A percentile compares a stretch with the other conserved stretches of the same genome.
Evolutionary conservation across 495 filamentous ascomycete genomes (phyloP).

Genomic region (Letharia columbiana): DNA sequence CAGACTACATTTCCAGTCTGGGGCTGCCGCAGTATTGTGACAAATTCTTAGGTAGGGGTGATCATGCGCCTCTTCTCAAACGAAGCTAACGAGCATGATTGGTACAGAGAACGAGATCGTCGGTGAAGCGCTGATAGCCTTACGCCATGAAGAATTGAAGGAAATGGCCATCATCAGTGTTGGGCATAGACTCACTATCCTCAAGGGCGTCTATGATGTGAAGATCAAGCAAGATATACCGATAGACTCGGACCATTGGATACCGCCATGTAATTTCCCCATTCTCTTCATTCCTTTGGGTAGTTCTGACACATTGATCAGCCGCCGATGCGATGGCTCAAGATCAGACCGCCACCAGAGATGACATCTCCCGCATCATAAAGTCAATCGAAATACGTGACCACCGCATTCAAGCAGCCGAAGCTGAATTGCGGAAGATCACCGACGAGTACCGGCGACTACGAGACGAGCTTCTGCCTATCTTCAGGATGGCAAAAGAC

Average conservation of each 20-base stretch:
- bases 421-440: constrained; percentile 70
- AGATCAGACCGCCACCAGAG: constrained; percentile 78
- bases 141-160: constrained; percentile 88
- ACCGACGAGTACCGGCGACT: constrained; percentile 77
- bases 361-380: constrained; percentile 83
- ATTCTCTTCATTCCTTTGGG: not conserved
- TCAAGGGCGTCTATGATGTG: constrained; percentile 90
- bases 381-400: constrained; percentile 79
- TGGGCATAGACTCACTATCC: constrained; percentile 85
- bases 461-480: constrained; percentile 82
- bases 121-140: constrained; percentile 79
- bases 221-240: constrained; percentile 88
- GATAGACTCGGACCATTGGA: constrained; percentile 86
- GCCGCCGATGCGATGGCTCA: constrained; percentile 82
- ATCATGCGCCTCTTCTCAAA: constrained; percentile 3
- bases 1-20: constrained; percentile 70
- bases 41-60: constrained; percentile 61
- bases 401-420: constrained; percentile 70
- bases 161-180: constrained; percentile 89
- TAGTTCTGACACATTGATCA: constrained; percentile 30
- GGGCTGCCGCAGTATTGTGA: constrained; percentile 79
- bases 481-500: constrained; percentile 83
- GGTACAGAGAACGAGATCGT: constrained; percentile 80
- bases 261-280: constrained; percentile 70
- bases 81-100: not conserved